Percentiles rank a stretch among this genome's conserved stretches.
These are phyloP conservation scores for Fusarium armeniacum DNA, from an alignment of 2,329 filamentous ascomycete species.

Conservation along the genomic window DNA sequence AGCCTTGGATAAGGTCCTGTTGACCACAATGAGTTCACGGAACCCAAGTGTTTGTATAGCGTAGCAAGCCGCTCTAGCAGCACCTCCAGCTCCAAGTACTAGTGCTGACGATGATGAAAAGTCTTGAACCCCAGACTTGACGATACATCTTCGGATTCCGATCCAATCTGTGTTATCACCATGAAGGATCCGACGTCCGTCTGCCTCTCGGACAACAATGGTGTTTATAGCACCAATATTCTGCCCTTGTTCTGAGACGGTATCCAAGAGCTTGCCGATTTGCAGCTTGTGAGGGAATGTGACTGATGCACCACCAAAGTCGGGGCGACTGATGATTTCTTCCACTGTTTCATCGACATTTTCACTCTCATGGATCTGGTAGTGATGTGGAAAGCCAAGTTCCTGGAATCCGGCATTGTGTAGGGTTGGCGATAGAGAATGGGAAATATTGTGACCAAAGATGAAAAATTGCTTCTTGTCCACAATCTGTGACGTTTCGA, in stretches of 20 bases:
- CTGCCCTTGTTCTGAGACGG: background rate
- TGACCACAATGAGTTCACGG: background rate
- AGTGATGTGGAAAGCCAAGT: background rate
- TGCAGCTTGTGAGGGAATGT: conserved; percentile 25
- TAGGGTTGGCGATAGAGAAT: conserved; percentile 11
- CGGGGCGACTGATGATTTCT: background rate
- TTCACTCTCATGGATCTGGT: conserved; percentile 17
- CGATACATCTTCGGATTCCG: conserved; percentile 11
- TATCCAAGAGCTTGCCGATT: background rate
- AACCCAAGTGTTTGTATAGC: conserved; percentile 3
- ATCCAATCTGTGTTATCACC: conserved; percentile 24
- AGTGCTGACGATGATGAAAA: conserved; percentile 6
- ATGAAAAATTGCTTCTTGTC: conserved; percentile 7
- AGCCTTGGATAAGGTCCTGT: conserved; percentile 7
- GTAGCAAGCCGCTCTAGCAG: conserved; percentile 18
- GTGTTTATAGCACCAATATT: conserved; percentile 15
- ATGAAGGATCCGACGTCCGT: background rate
- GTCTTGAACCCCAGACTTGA: background rate
- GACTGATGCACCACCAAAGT: conserved; percentile 15
- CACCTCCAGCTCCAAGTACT: conserved; percentile 2
- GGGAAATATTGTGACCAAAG: conserved; percentile 17
- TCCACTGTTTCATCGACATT: conserved; percentile 17
- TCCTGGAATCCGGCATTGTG: conserved; percentile 9
- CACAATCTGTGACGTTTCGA: accelerated
- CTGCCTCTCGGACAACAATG: background rate